Evolutionary conservation across 2,329 filamentous ascomycete genomes (phyloP), one percentile per base, ranked within the genome.

Genomic region (Pyrenophora seminiperda): DNA sequence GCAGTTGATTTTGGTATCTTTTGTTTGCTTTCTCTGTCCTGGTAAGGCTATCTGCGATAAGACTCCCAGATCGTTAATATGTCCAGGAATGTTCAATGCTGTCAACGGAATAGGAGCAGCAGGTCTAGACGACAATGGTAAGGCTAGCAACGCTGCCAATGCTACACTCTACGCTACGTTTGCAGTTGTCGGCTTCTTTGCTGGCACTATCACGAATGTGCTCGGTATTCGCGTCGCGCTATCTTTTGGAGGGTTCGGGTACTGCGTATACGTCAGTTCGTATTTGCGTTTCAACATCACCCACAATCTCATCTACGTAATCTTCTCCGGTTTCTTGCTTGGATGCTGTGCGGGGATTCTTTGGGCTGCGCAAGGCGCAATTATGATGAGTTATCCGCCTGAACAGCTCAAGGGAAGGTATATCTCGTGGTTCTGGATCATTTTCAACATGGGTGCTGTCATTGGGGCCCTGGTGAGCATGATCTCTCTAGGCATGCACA

Each of bases 281-380:
- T 87, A 89, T 73, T 76, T 90, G 33, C 82, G 78, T 74, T 91
- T 84, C 73, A 84, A 82, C 56, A 85, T 89, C 73, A 88, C 78
- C 14, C 46, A 76, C 40, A 87, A 86, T 68, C 74, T 79, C 53
- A 86, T 85, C 42, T 91, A 89, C 73, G 83, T 85, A 66, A 81
- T 89, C 65, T 90, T 91, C 58, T 82, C 88, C 6, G 89, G 89
- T 58, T 83, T 84, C 18, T 79, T 90, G 54, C 81, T 91, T 19
- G 89, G 89, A 70, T 75, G 89, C 49, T 91, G 88, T 67, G 89
- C 89, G 40, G 89, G 87, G 62, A 79, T 91, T 22, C 77, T 92
- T 17, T 92, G 89, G 89, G 85, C 85, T 11, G 89, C 87, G 1
- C 88, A 92, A 74, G 89, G 89, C 52, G 84, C 87, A 41, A 89